Evolutionary conservation across 495 filamentous ascomycete genomes (phyloP).

Genomic region (Parmelia sp.): DNA sequence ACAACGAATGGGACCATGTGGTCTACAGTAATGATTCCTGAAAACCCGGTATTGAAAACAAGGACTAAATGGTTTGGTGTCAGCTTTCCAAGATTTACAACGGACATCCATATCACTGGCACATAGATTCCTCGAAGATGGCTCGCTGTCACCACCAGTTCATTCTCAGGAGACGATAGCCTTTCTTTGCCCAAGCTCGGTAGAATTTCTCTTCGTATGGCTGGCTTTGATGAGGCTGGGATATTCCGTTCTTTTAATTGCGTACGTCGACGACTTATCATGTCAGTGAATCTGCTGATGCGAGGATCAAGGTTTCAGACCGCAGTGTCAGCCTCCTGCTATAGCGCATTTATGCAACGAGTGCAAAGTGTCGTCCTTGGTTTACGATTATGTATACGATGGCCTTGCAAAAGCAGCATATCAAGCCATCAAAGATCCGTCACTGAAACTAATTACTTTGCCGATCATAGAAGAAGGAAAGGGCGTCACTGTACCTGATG

Average conservation of each 20-base stretch:
- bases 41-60: background rate
- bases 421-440: background rate
- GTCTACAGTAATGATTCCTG: constrained; percentile 24
- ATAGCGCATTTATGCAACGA: constrained; percentile 42
- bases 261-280: constrained; percentile 28
- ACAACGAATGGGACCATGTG: constrained; percentile 19
- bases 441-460: background rate
- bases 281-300: background rate
- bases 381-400: constrained; percentile 33
- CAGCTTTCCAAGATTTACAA: constrained; percentile 6
- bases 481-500: background rate
- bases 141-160: constrained; percentile 18
- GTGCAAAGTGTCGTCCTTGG: constrained; percentile 31
- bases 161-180: constrained; percentile 31
- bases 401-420: constrained; percentile 22
- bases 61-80: background rate
- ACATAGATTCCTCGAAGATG: background rate
- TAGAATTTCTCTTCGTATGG: constrained; percentile 47
- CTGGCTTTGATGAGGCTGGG: constrained; percentile 46
- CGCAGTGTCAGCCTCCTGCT: constrained; percentile 40
- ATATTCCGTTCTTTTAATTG: constrained; percentile 45
- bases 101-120: background rate
- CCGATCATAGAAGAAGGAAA: background rate
- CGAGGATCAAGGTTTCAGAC: constrained; percentile 28
- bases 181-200: constrained; percentile 43